These are phyloP conservation scores for Sporothrix pallida DNA, from an alignment of 2,329 filamentous ascomycete species.

Conservation along the genomic window DNA sequence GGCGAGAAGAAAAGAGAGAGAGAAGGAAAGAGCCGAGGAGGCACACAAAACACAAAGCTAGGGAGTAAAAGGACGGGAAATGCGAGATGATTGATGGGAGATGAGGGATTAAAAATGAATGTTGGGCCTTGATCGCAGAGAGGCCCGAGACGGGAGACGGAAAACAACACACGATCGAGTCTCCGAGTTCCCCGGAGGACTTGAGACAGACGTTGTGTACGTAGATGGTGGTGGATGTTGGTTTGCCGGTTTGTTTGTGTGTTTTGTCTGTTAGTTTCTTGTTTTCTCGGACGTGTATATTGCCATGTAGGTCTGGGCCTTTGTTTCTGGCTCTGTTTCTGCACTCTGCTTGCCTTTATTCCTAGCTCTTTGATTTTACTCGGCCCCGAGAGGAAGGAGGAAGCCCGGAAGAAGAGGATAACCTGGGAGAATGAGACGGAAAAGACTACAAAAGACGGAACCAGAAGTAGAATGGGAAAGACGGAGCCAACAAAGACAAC, in stretches of 20 bases:
- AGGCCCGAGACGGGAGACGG: not conserved
- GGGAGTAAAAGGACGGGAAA: not conserved
- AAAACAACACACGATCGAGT: not conserved
- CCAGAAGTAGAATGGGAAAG: too few species aligned
- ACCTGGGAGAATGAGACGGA: too few species aligned
- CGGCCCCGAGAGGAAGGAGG: not conserved
- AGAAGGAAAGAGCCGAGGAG: conserved; percentile 22
- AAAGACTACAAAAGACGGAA: too few species aligned
- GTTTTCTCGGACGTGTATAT: not conserved
- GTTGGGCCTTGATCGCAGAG: not conserved
- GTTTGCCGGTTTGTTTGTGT: not conserved
- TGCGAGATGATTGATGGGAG: too few species aligned
- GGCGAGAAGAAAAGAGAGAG: not conserved
- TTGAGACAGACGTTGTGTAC: not conserved
- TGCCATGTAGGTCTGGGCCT: not conserved
- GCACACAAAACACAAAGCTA: not conserved
- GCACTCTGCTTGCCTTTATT: too few species aligned
- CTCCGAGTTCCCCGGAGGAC: not conserved
- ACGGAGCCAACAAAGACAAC: not conserved
- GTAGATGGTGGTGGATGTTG: not conserved
- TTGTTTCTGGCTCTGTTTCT: not conserved
- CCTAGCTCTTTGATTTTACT: not conserved
- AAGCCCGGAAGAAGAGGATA: too few species aligned
- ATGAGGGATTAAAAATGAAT: too few species aligned
- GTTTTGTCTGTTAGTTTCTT: not conserved